Evolutionary conservation across 2,329 filamentous ascomycete species (phyloP).

Genomic region (Pseudocercospora macadamiae): DNA sequence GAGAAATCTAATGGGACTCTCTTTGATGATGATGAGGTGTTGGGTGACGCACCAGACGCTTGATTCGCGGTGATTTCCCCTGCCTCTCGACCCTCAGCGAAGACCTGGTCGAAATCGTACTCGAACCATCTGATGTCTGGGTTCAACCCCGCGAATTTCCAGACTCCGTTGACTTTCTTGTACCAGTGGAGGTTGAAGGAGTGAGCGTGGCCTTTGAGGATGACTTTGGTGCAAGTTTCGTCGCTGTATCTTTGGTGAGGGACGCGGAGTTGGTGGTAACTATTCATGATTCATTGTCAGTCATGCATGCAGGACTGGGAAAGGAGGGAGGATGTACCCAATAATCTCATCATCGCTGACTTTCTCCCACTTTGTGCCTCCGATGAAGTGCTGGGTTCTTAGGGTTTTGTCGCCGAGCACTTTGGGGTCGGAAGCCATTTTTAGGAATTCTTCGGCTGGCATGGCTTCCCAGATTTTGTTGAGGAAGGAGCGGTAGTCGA

Average conservation of each 20-base stretch:
- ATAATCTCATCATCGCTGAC: slow-evolving; percentile 52
- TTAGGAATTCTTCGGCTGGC: slow-evolving; percentile 58
- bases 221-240: slow-evolving; percentile 49
- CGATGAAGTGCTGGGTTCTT: slow-evolving; percentile 62
- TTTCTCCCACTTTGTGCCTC: slow-evolving; percentile 57
- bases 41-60: slow-evolving; percentile 19
- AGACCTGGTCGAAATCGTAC: slow-evolving; percentile 60
- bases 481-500: slow-evolving; percentile 68
- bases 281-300: slow-evolving; percentile 31
- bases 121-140: slow-evolving; percentile 60
- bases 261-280: slow-evolving; percentile 60
- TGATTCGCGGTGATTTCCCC: slow-evolving; percentile 33
- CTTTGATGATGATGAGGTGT: background rate
- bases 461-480: slow-evolving; percentile 60
- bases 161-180: slow-evolving; percentile 59
- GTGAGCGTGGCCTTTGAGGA: slow-evolving; percentile 60
- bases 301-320: background rate
- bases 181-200: slow-evolving; percentile 59
- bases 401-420: slow-evolving; percentile 59
- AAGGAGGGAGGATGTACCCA: slow-evolving; percentile 1
- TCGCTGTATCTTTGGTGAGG: slow-evolving; percentile 61
- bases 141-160: slow-evolving; percentile 60
- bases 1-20: slow-evolving; percentile 16
- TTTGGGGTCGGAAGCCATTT: slow-evolving; percentile 54
- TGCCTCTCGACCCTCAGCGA: slow-evolving; percentile 51